phyloP scores from a whole-genome alignment of 2,329 filamentous ascomycete genomes.

The Trichoderma koningii region DNA sequence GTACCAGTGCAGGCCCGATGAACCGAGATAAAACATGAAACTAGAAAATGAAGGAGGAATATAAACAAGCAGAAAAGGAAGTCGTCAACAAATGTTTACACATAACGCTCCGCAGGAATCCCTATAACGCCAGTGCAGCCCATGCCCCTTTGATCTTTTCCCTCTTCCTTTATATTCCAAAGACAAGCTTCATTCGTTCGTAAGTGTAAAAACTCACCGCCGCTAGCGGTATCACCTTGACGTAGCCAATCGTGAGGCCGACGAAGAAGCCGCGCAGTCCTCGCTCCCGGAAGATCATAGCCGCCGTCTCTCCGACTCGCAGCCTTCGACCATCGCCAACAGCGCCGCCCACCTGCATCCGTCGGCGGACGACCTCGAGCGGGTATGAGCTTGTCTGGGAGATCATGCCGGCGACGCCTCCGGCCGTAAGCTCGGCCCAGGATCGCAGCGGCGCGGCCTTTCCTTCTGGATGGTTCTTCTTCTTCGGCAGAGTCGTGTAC shows the following conservation, averaged over 20 bases:
- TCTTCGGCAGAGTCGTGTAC: conserved; percentile 74
- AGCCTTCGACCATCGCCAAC: conserved; percentile 85
- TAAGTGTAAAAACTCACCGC: conserved; percentile 71
- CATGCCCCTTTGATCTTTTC: conserved; percentile 1
- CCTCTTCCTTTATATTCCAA: conserved; percentile 59
- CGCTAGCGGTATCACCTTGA: conserved; percentile 88
- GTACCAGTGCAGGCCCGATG: not conserved
- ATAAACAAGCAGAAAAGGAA: not conserved
- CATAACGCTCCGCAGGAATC: conserved; percentile 4
- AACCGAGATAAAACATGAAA: not conserved
- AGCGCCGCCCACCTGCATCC: conserved; percentile 96
- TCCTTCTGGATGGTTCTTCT: conserved; percentile 53
- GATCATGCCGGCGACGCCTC: conserved; percentile 82
- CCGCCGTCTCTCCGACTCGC: conserved; percentile 75
- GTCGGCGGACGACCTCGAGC: conserved; percentile 83
- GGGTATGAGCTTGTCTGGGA: conserved; percentile 94
- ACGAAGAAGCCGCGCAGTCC: conserved; percentile 87
- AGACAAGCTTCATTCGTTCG: conserved; percentile 61
- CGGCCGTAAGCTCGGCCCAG: conserved; percentile 83
- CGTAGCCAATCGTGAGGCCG: conserved; percentile 89
- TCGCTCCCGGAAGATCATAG: conserved; percentile 71
- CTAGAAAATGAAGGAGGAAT: not conserved
- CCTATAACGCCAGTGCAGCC: conserved; percentile 27
- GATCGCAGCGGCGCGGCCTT: conserved; percentile 74
- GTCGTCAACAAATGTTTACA: not conserved